Evolutionary conservation across 495 filamentous ascomycete genomes (phyloP).

Genomic region (Aspergillus homomorphus): DNA sequence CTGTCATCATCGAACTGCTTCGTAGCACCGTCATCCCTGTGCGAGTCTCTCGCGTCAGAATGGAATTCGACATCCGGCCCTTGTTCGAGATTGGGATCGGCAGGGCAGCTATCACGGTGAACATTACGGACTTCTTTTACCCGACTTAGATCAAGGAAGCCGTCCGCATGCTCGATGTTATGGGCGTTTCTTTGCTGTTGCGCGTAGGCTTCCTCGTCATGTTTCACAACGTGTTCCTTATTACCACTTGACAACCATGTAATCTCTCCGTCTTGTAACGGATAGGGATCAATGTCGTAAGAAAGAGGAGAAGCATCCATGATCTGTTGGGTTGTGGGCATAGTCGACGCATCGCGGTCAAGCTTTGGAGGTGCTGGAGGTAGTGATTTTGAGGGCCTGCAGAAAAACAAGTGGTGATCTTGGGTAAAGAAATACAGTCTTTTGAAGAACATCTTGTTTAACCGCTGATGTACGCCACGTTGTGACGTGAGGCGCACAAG

Average conservation of each 20-base stretch:
- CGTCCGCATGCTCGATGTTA: constrained; percentile 59
- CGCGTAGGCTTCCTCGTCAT: constrained; percentile 60
- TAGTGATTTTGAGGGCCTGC: constrained; percentile 58
- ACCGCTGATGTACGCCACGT: constrained; percentile 54
- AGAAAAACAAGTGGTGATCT: constrained; percentile 66
- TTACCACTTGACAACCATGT: constrained; percentile 55
- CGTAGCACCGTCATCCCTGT: constrained; percentile 52
- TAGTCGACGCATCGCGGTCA: constrained; percentile 33
- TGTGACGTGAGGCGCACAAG: constrained; percentile 67
- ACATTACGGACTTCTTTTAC: constrained; percentile 57
- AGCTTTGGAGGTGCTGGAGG: constrained; percentile 66
- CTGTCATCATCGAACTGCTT: constrained; percentile 53
- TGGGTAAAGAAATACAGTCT: constrained; percentile 68
- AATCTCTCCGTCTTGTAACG: constrained; percentile 51
- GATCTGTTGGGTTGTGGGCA: constrained; percentile 58
- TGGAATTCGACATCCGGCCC: constrained; percentile 52
- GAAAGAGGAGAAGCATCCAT: constrained; percentile 57
- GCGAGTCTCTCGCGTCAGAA: constrained; percentile 42
- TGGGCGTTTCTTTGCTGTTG: constrained; percentile 60
- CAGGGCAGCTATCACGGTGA: constrained; percentile 45
- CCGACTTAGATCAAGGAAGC: constrained; percentile 62
- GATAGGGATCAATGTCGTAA: constrained; percentile 64
- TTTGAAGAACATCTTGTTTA: constrained; percentile 68
- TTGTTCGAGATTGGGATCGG: constrained; percentile 47
- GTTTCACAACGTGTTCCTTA: constrained; percentile 39